Evolutionary conservation across 371 early-diverging fungal genomes (phyloP).

Genomic region (Parasitella parasitica): DNA sequence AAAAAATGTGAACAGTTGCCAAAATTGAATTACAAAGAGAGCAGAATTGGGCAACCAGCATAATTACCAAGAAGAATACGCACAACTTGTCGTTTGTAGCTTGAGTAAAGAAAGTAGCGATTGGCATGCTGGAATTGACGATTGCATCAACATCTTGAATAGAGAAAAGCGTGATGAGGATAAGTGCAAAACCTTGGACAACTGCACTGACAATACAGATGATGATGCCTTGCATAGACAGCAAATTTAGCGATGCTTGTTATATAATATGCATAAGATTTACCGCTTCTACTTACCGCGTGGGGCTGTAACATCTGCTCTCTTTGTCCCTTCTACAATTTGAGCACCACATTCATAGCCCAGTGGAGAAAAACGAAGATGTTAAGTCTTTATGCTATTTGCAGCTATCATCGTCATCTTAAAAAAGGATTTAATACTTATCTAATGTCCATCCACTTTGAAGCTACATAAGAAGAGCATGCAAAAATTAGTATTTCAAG

Average conservation of each 20-base stretch:
- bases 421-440: background rate
- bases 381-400: background rate
- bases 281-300: conserved; percentile 16
- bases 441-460: conserved; percentile 41
- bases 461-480: background rate
- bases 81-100: conserved; percentile 15
- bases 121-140: conserved; percentile 12
- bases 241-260: background rate
- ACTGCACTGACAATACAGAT: conserved; percentile 35
- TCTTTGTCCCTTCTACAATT: conserved; percentile 46
- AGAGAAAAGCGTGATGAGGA: conserved; percentile 35
- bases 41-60: conserved; percentile 25
- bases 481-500: background rate
- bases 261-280: background rate
- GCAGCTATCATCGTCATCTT: background rate
- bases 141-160: conserved; percentile 41
- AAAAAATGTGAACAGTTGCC: conserved; percentile 20
- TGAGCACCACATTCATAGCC: conserved; percentile 48
- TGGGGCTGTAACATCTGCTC: conserved; percentile 42
- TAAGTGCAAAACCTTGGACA: conserved; percentile 36
- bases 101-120: conserved; percentile 20
- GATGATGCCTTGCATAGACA: conserved; percentile 23
- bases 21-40: conserved; percentile 26
- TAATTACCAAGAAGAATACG: conserved; percentile 28
- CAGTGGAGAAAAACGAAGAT: conserved; percentile 9